Base-by-base conservation (phyloP, 345 rosid genomes). In the Balakata baccata region DNA sequence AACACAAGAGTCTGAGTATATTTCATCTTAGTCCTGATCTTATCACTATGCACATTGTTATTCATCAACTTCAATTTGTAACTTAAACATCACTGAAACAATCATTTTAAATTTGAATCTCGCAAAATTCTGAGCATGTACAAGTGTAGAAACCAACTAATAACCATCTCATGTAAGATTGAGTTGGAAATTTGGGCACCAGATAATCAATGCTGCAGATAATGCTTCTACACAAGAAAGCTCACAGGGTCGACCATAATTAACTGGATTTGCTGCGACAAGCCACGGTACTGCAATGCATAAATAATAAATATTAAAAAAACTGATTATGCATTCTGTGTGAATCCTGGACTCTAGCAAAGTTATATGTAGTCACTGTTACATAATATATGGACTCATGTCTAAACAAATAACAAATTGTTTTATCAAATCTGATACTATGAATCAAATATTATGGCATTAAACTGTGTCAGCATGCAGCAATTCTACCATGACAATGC, bases 231-330 rank as follows among this genome's bases (percentile, higher is more conserved):
- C 99, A 74, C 99, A 95, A 23, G 98, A 93, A 49, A 93, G 88
- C 81, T 95, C 70, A 82, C 98, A 91, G 0, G 99, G 98, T 57
- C 97, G 88, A 47, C 99, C 98, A 80, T 93, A 96, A 79, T 93
- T 96, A 72, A 93, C 99, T 11, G 97, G 98, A 84, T 93, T 96
- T 68, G 98, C 98, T 80, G 98, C 99, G 34, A 96, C 99, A 66
- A 96, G 91, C 98, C 99, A 93, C 7, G 98, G 99, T 69, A 93
- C 99, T 96, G 85, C 81, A 85, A 73, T 69, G 72, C 65, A 80
- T 61, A 76, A 16, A 29, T 29, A 29, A 29, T 29, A 29, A 29
- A 29, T 29, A 29, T 29, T 29, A 29, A 29, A 29, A 29, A 29
- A 29, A 29, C 34, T 29, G 34, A 29, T 29, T 29, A 29, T 29